Evolutionary conservation across 805 yeast species (phyloP), one percentile per base, ranked within the genome.

Genomic region (Metschnikowia koreensis): DNA sequence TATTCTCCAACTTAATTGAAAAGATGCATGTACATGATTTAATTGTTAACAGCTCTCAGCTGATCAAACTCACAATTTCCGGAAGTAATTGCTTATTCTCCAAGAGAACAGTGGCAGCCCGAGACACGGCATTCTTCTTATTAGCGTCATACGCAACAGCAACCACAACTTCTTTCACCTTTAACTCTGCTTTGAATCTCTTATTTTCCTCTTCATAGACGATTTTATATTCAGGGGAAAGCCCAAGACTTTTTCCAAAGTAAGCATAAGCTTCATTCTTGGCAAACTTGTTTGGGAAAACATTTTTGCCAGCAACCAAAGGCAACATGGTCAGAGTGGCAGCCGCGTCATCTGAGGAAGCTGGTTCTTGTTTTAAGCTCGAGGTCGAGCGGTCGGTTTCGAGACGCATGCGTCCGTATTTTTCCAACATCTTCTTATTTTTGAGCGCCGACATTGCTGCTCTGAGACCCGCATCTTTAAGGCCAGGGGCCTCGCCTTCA

Each of bases 371-470:
- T 31, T 49, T 53, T 12, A 53, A 50, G 37, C 45, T 53, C 12
- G 60, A 52, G 1, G 50, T 46, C 3, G 59, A 44, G 6, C 61
- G 57, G 44, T 65, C 69, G 8, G 65, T 62, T 41, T 57, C 61
- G 45, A 62, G 52, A 73, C 96, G 73, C 17, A 76, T 53, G 39
- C 75, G 74, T 12, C 82, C 81, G 64, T 80, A 89, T 60, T 84
- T 84, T 54, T 86, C 92, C 44, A 90, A 73, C 31, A 81, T 51
- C 0, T 71, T 72, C 41, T 78, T 79, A 55, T 89, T 82, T 10
- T 71, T 68, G 43, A 93, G 70, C 0, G 93, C 97, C 47, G 75
- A 73, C 84, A 85, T 86, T 0, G 99, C 99, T 0, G 97, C 97
- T 50, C 86, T 74, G 22, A 81, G 67, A 0, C 97, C 94, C 0